These are phyloP conservation scores for Eucalyptus curtisii DNA, from an alignment of 345 rosid genomes.

Conservation along the genomic window DNA sequence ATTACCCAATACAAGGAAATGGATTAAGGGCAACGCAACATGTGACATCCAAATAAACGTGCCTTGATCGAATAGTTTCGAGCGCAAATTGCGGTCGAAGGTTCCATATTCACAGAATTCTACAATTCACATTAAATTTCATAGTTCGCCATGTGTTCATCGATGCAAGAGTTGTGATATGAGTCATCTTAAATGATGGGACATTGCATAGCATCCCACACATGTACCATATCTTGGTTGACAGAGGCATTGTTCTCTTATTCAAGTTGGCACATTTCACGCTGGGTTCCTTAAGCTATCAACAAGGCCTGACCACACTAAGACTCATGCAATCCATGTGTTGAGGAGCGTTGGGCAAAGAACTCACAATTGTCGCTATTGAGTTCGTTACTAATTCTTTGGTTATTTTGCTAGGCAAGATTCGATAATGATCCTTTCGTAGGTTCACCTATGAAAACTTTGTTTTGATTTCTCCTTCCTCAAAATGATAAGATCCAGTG, in stretches of 20 bases:
- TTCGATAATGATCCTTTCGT: rapidly evolving
- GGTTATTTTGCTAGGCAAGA: background rate
- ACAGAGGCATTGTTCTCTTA: background rate
- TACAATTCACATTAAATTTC: background rate
- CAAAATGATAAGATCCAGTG: background rate
- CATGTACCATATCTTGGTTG: background rate
- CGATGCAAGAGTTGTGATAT: rapidly evolving
- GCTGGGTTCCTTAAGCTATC: rapidly evolving
- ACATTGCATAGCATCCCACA: rapidly evolving
- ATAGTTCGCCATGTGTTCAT: background rate
- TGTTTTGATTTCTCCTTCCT: background rate
- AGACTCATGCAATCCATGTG: background rate
- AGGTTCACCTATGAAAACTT: background rate
- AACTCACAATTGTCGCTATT: background rate
- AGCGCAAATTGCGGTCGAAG: rapidly evolving
- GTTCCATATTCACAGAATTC: background rate
- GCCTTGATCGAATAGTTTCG: rapidly evolving
- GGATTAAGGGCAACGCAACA: background rate
- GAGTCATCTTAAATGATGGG: background rate
- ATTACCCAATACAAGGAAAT: background rate
- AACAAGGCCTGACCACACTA: background rate
- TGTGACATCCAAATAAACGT: rapidly evolving
- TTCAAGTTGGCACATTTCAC: background rate
- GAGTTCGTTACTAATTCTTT: background rate
- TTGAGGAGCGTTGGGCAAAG: background rate